Evolutionary conservation across 1,139 yeast genomes (phyloP), one percentile per base, ranked within the genome.

Genomic region (Lipomyces yarrowii): DNA sequence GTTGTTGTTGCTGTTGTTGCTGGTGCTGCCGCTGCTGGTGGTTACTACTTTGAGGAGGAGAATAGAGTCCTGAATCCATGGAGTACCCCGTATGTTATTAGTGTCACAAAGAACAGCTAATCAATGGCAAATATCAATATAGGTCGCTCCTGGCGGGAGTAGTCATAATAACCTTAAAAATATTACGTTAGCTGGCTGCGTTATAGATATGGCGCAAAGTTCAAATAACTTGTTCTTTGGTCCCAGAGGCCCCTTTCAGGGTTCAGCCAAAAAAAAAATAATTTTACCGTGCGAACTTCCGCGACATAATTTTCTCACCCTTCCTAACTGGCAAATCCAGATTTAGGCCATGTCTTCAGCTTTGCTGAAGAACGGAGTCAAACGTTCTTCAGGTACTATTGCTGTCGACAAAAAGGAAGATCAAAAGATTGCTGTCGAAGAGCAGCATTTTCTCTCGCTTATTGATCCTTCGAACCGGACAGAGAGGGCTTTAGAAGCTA

Each of bases 1-100:
- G 61, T 51, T 52, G 54, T 46, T 53, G 61, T 59, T 53, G 61
- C 32, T 37, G 61, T 51, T 57, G 54, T 46, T 58, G 64, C 61
- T 57, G 61, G 32, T 37, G 52, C 18, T 23, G 39, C 39, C 54
- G 60, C 57, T 63, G 60, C n/a, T 21, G 18, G 4, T 32, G 39
- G 10, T 63, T 60, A 23, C 51, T 55, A n/a, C 35, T 46, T 23
- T 23, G 48, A 18, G 35, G 58, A 42, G 48, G 48, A 42, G 48
- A n/a, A 18, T 42, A 42, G 11, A 42, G n/a, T 42, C 23, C 48
- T 42, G 48, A 42, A 42, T 42, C 48, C 48, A 42, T 42, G n/a
- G 48, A 42, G 23, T 42, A 18, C 48, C 30, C 42, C 5, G n/a
- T 37, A 37, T 3, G 42, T 15, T 37, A 15, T 4, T 37, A n/a